Base-by-base conservation (phyloP, 2,329 filamentous ascomycete species). In the Pyricularia sp. region DNA sequence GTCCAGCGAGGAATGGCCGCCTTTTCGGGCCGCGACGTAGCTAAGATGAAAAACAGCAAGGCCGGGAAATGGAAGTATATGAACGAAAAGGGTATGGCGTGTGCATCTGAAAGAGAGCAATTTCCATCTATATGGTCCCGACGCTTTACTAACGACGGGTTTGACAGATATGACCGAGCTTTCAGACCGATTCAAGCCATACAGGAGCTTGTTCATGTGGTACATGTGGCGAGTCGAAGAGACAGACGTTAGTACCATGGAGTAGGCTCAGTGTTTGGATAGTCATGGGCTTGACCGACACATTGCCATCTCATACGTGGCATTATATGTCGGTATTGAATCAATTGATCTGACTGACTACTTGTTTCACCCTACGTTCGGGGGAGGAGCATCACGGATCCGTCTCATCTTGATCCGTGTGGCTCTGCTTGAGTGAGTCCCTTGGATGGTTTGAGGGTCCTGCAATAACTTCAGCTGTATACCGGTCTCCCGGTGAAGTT, bases 41-140 rank as follows among this genome's bases (percentile, higher is more conserved):
- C 83, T 64, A 97, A 94, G 79, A 81, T 97, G 70, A 97, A 96
- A 80, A 83, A 81, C 50, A 92, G 88, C 72, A 89, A 88, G 30
- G 90, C 90, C 36, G 92, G 92, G 64, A 98, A 98, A 58, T 98
- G 93, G 90, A 98, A 98, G 82, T 99, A 98, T 78, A 97, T 98
- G 93, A 86, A 85, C 50, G 95, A 98, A 55, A 55, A 55, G 9
- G 42, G 42, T 55, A 55, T 55, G 20, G 42, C 42, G 5, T 6
- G 17, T 55, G 42, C 42, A n/a, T 55, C 42, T 20, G 42, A 55
- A 55, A n/a, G 2, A n/a, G 2, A 55, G 5, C 17, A 55, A 55
- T 55, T 3, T n/a, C 6, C 7, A n/a, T n/a, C 9, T n/a, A n/a
- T n/a, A 55, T n/a, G 20, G 42, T n/a, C 3, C 20, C 20, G 17